A percentile compares a stretch with the other conserved stretches of the same genome.
phyloP scores from a whole-genome alignment of 1,284 basidiomycete genomes.

The Pholiota adiposa region DNA sequence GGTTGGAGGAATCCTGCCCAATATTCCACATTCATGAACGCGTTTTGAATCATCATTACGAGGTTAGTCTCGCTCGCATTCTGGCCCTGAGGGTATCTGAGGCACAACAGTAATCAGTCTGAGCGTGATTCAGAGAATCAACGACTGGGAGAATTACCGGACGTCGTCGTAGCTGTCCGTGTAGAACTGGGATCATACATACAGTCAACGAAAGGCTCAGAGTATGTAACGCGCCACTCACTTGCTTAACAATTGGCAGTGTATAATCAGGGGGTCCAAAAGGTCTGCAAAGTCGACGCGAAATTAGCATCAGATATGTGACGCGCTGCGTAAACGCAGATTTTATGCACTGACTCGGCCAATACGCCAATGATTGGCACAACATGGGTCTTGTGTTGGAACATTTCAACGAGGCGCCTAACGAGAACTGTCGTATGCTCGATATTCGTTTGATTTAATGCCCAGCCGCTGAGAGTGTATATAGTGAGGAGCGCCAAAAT shows the following conservation, averaged over 20 bases:
- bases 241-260: not conserved
- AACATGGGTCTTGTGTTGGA: conserved; percentile 53
- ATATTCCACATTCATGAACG: conserved; percentile 74
- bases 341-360: conserved; percentile 67
- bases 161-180: conserved; percentile 2
- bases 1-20: conserved; percentile 74
- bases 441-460: conserved; percentile 65
- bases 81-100: conserved; percentile 52
- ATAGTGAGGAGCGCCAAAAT: not conserved
- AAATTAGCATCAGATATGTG: conserved; percentile 4
- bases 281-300: not conserved
- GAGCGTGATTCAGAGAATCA: not conserved
- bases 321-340: too few species aligned
- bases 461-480: conserved; percentile 55
- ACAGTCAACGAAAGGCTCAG: not conserved
- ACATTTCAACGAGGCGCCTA: conserved; percentile 62
- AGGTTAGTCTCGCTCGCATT: conserved; percentile 55
- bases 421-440: conserved; percentile 72
- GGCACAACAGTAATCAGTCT: not conserved
- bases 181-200: not conserved
- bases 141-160: not conserved
- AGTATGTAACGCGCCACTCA: not conserved
- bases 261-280: not conserved
- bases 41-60: conserved; percentile 80
- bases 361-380: conserved; percentile 76